Percentiles rank a stretch among this genome's conserved stretches.
Conservation (phyloP, 78 protist species). For the Andalucia godoyi region DNA sequence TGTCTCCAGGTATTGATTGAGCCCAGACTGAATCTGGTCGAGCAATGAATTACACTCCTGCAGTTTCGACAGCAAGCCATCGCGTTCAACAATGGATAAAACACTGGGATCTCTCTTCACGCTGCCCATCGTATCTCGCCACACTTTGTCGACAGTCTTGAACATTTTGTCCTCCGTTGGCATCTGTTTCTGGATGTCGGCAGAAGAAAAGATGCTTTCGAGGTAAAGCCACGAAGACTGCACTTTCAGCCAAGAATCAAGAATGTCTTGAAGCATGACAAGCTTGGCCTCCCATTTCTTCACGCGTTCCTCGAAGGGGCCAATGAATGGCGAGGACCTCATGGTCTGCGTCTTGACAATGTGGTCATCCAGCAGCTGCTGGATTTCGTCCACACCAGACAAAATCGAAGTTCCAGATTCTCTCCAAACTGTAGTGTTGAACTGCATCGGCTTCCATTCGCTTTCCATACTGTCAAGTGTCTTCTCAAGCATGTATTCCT, state of each 20-base stretch:
- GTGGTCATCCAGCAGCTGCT: constrained; percentile 57
- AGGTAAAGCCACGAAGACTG: constrained; percentile 61
- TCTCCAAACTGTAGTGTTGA: constrained; percentile 16
- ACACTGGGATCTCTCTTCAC: constrained; percentile 16
- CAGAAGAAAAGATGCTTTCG: constrained; percentile 52
- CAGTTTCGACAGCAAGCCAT: constrained; percentile 18
- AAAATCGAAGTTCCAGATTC: constrained; percentile 38
- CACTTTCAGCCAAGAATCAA: constrained; percentile 53
- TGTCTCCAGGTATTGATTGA: constrained; percentile 50
- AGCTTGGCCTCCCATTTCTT: constrained; percentile 35
- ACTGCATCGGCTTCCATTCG: constrained; percentile 41
- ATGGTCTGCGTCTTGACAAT: constrained; percentile 61
- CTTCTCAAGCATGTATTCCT: constrained; percentile 50
- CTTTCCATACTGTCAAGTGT: constrained; percentile 44
- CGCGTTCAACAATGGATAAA: not conserved
- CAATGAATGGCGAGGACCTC: constrained; percentile 51
- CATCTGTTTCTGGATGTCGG: constrained; percentile 52
- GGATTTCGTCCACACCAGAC: constrained; percentile 43
- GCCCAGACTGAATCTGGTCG: constrained; percentile 28
- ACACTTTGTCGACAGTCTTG: constrained; percentile 39
- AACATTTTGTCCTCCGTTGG: constrained; percentile 43
- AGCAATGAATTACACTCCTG: constrained; percentile 25
- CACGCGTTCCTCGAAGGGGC: constrained; percentile 6
- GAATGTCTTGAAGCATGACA: constrained; percentile 6
- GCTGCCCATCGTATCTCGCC: constrained; percentile 28